phyloP scores from a whole-genome alignment of 2,329 filamentous ascomycete genomes.

The Tolypocladium endophyticum region DNA sequence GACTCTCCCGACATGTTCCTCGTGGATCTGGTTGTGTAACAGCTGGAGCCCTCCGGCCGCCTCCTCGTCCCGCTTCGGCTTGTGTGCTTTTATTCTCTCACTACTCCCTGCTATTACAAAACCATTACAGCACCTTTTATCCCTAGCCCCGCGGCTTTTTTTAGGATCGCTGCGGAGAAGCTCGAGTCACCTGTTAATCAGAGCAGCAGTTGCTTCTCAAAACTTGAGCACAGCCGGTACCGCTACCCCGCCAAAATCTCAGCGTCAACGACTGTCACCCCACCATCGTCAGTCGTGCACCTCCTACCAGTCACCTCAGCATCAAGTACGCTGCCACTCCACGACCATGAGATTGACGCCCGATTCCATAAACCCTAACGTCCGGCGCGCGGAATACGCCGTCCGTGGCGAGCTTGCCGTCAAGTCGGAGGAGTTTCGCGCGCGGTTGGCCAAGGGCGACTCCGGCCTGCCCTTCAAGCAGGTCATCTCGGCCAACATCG shows the following conservation, averaged over 20 bases:
- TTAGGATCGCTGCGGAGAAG: neutral
- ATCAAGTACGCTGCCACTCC: constrained; percentile 25
- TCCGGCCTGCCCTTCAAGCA: constrained; percentile 67
- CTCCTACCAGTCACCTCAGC: constrained; percentile 6
- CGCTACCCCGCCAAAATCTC: constrained; percentile 5
- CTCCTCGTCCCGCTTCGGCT: neutral
- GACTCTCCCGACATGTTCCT: neutral
- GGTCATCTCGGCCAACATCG: constrained; percentile 96
- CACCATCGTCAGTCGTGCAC: neutral
- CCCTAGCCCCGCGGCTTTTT: neutral
- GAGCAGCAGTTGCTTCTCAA: neutral
- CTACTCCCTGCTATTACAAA: neutral
- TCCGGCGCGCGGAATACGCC: constrained; percentile 85
- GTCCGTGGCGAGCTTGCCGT: constrained; percentile 93
- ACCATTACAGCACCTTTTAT: neutral
- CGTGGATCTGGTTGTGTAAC: neutral
- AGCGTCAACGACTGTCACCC: neutral
- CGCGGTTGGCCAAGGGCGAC: constrained; percentile 52
- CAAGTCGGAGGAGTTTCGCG: constrained; percentile 84
- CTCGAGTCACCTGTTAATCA: neutral
- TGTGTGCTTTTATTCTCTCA: neutral
- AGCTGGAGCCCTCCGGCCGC: neutral
- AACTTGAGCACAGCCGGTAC: neutral
- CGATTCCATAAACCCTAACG: constrained; percentile 85
- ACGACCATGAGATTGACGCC: constrained; percentile 48